Evolutionary conservation across 768 basidiomycete genomes (phyloP).

Genomic region (Russula dissimulans): DNA sequence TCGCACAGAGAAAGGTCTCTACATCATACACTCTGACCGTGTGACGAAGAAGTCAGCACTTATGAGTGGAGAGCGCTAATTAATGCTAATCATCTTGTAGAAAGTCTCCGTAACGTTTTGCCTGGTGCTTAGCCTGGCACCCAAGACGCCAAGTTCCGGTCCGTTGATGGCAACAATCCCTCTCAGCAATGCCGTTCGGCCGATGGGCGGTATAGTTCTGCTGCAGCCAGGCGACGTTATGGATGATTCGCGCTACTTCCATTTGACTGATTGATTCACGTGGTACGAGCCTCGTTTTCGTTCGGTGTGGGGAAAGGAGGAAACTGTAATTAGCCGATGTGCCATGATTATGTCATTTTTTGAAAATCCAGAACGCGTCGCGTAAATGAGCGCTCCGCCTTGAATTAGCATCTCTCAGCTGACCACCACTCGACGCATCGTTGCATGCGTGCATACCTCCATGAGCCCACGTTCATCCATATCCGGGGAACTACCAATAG

Average conservation of each 20-base stretch:
- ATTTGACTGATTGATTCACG: not conserved
- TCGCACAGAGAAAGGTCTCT: constrained; percentile 44
- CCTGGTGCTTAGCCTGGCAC: not conserved
- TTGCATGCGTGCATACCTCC: not conserved
- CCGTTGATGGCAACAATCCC: too few species aligned
- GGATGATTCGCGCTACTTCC: not conserved
- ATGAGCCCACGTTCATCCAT: constrained; percentile 12
- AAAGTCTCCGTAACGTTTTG: constrained; percentile 21
- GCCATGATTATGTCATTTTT: constrained; percentile 5
- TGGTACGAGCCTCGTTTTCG: too few species aligned
- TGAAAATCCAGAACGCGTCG: constrained; percentile 1
- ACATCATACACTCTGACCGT: constrained; percentile 47
- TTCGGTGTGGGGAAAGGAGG: not conserved
- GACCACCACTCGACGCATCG: not conserved
- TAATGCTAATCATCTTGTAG: constrained; percentile 1
- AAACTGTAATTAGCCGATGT: not conserved
- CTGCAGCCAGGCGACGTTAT: not conserved
- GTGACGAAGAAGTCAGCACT: constrained; percentile 10
- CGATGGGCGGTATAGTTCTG: not conserved
- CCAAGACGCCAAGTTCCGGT: too few species aligned
- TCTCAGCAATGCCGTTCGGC: not conserved
- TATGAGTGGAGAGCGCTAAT: not conserved
- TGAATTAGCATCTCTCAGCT: not conserved
- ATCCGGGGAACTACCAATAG: constrained; percentile 13
- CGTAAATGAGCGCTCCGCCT: not conserved